phyloP scores from a whole-genome alignment of 1,139 yeast species.

The Meyerozyma athensensis region DNA sequence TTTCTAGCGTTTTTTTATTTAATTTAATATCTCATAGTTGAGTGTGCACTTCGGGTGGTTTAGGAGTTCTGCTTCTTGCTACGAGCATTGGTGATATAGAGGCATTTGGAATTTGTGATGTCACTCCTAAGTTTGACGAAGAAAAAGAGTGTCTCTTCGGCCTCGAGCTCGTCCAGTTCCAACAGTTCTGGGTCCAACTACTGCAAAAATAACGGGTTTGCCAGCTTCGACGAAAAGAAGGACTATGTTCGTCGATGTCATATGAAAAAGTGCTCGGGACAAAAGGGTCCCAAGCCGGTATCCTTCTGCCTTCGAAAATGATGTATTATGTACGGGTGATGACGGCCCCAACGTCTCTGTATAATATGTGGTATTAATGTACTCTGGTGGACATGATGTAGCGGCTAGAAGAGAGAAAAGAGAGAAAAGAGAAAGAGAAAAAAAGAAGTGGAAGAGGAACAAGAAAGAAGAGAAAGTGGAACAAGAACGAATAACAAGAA shows the following conservation, averaged over 20 bases:
- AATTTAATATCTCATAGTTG: neutral
- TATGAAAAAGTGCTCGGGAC: conserved; percentile 17
- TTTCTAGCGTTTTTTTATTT: neutral
- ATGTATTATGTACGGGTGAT: conserved; percentile 1
- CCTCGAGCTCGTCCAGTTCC: conserved; percentile 2
- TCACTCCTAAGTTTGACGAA: conserved; percentile 3
- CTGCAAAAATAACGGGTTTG: conserved; percentile 11
- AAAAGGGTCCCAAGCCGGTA: conserved; percentile 28
- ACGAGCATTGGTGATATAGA: conserved; percentile 2
- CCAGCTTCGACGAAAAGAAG: conserved; percentile 40
- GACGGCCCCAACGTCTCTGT: conserved; percentile 1
- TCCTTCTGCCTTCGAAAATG: conserved; percentile 36
- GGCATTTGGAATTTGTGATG: neutral
- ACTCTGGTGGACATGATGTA: no score
- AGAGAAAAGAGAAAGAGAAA: no score
- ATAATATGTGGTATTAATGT: conserved; percentile 2
- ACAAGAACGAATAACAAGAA: no score
- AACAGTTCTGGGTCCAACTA: neutral
- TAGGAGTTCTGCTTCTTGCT: conserved; percentile 5
- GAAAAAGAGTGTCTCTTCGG: conserved; percentile 3
- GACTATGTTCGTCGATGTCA: conserved; percentile 41
- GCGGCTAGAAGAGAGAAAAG: no score
- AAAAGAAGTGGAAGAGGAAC: no score
- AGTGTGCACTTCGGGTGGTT: conserved; percentile 3
- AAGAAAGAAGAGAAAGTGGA: no score